These are phyloP conservation scores for Voacanga thouarsii DNA, from an alignment of 257 asterid genomes.

Conservation along the genomic window DNA sequence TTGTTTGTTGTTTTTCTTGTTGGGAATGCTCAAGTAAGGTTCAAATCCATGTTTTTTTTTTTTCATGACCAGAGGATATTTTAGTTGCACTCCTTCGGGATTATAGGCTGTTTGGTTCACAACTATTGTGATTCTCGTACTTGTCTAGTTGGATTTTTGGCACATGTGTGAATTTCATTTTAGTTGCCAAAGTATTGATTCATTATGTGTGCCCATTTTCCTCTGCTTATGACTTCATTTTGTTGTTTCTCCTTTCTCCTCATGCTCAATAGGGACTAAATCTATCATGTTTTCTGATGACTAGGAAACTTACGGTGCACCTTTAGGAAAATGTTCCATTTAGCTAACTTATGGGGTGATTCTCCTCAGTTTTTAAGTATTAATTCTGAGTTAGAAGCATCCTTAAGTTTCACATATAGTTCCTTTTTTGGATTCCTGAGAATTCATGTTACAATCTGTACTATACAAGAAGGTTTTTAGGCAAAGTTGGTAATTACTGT, in stretches of 20 bases:
- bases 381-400: not conserved
- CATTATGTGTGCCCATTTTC: not conserved
- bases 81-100: not conserved
- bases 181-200: not conserved
- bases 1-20: not conserved
- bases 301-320: not conserved
- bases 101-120: not conserved
- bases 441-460: not conserved
- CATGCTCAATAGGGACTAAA: not conserved
- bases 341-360: not conserved
- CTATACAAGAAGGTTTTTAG: not conserved
- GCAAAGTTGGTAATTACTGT: not conserved
- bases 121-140: not conserved
- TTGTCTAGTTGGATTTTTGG: not conserved
- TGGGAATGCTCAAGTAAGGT: not conserved
- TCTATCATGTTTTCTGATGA: not conserved
- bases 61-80: not conserved
- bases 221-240: not conserved
- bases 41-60: not conserved
- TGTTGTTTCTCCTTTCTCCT: not conserved
- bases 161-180: slow-evolving; percentile 1
- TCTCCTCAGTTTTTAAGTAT: not conserved
- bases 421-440: not conserved
- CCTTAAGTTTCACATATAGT: not conserved
- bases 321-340: not conserved